Base-by-base conservation (phyloP, 2,329 filamentous ascomycete species). In the Tolypocladium ophioglossoides region DNA sequence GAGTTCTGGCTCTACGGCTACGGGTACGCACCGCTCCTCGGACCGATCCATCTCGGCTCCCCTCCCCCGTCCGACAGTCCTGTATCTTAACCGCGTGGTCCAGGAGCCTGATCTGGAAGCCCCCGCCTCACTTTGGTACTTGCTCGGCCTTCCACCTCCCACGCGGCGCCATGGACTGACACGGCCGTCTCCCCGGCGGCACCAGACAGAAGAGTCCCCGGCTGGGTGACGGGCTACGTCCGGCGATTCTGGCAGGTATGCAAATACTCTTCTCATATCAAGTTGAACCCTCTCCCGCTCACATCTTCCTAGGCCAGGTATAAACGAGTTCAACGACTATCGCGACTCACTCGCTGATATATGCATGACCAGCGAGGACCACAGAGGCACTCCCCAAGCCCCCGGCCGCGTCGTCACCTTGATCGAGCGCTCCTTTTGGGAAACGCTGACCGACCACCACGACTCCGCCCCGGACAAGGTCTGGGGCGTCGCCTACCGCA, bases 1-100 rank as follows among this genome's bases (percentile, higher is more conserved):
- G 89, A 95, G 66, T 91, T 97, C 64, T 99, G 94, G 94, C 77
- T 99, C 48, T 97, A 96, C 71, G 94, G 94, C 58, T 99, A 97
- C 67, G 94, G 92, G 92, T 96, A 76, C 34, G n/a, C 52, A 46
- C 38, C 50, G 39, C 37, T 52, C 39, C 34, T 50, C 20, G 40
- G 12, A 11, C 34, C n/a, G 39, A 16, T 44, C 37, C 41, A 37
- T 5, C 22, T 47, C 12, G n/a, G 48, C 27, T 34, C 51, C 39
- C 50, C 35, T 54, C 44, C 57, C 52, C 50, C 49, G 35, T 22
- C 20, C 50, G 6, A 22, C 22, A 16, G 22, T 32, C 27, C n/a
- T 18, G 39, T 14, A 27, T 22, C 44, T 50, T 32, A 12, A 27
- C n/a, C 30, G n/a, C 12, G 16, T 52, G 27, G 18, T 47, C 35